Evolutionary conservation across 2,329 filamentous ascomycete species (phyloP).

Genomic region (Aureobasidium sp.): DNA sequence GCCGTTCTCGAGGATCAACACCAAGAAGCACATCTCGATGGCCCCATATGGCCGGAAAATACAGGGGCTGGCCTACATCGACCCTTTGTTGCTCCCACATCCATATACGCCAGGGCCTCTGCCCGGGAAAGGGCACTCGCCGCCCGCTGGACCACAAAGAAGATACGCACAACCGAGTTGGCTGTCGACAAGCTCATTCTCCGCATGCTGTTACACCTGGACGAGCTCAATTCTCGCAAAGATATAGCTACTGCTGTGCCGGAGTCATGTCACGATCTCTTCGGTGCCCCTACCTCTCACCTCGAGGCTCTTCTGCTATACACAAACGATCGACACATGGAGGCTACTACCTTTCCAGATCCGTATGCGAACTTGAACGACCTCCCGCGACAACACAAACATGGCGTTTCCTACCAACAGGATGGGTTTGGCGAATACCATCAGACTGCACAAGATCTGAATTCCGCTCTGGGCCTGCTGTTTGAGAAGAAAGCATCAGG

Average conservation of each 20-base stretch:
- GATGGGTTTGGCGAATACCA: constrained; percentile 33
- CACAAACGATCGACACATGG: background rate
- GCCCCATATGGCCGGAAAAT: constrained; percentile 33
- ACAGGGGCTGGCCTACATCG: constrained; percentile 30
- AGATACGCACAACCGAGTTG: constrained; percentile 36
- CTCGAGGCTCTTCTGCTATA: constrained; percentile 6
- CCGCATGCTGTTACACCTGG: constrained; percentile 27
- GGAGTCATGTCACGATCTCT: constrained; percentile 17
- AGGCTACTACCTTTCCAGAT: background rate
- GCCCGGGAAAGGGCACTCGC: constrained; percentile 27
- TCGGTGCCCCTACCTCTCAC: background rate
- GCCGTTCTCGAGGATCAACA: constrained; percentile 7
- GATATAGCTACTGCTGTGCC: constrained; percentile 23
- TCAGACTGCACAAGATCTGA: constrained; percentile 22
- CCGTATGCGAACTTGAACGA: background rate
- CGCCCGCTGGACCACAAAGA: constrained; percentile 35
- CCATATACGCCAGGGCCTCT: constrained; percentile 36
- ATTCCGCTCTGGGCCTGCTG: constrained; percentile 20
- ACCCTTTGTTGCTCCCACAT: constrained; percentile 38
- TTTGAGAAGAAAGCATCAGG: constrained; percentile 21
- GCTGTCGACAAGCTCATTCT: constrained; percentile 36
- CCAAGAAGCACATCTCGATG: background rate
- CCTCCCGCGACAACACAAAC: background rate
- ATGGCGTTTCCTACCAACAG: constrained; percentile 29
- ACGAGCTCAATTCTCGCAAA: constrained; percentile 17